phyloP scores from a whole-genome alignment of 441 rosid genomes.

The Lepidium campestre region DNA sequence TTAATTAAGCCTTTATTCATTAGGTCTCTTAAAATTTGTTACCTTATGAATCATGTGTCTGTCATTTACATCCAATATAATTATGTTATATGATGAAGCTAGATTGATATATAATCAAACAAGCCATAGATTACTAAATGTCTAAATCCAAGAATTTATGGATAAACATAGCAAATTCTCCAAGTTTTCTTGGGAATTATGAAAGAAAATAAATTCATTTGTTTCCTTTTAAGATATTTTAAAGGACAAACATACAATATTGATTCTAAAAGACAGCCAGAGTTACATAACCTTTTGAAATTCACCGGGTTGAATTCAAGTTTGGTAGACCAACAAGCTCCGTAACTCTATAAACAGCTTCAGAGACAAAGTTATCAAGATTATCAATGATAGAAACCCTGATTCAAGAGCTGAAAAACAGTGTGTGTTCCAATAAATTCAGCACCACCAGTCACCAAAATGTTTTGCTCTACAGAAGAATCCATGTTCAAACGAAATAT shows the following conservation, averaged over 20 bases:
- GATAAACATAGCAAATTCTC: background rate
- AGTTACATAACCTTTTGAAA: background rate
- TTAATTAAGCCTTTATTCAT: too few relatives aligned
- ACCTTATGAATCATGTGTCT: too few relatives aligned
- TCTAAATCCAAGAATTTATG: background rate
- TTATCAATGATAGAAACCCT: conserved; percentile 62
- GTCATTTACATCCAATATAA: too few relatives aligned
- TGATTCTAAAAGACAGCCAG: background rate
- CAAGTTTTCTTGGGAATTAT: background rate
- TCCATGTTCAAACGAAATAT: too few relatives aligned
- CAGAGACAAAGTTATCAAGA: conserved; percentile 51
- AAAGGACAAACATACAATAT: too few relatives aligned
- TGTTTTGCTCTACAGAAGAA: conserved; percentile 34
- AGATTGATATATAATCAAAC: too few relatives aligned
- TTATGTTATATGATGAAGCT: too few relatives aligned
- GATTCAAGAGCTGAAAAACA: conserved; percentile 54
- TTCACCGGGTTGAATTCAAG: conserved; percentile 50
- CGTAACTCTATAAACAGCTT: conserved; percentile 53
- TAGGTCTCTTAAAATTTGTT: too few relatives aligned
- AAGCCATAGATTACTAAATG: background rate
- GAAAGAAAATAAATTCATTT: too few relatives aligned
- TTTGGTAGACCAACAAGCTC: conserved; percentile 55
- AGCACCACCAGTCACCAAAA: conserved; percentile 75
- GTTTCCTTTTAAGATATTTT: too few relatives aligned
- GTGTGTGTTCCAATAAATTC: conserved; percentile 74